These are phyloP conservation scores for Phylloporus gajari DNA, from an alignment of 1,284 basidiomycete genomes.

Conservation along the genomic window DNA sequence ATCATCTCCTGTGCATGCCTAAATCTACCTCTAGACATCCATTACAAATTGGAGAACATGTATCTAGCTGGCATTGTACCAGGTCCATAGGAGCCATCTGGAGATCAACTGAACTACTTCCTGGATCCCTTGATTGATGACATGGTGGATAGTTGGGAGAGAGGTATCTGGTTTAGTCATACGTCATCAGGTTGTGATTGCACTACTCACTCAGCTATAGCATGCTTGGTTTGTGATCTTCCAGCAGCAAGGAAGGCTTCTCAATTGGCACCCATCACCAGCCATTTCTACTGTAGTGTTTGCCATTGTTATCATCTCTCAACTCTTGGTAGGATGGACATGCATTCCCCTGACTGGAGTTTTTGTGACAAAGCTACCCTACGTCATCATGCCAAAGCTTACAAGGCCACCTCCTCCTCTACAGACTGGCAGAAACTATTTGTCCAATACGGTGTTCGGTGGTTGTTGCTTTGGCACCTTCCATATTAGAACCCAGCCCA, in stretches of 20 bases:
- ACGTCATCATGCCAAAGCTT: neutral
- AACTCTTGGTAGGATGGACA: neutral
- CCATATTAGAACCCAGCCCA: conserved; percentile 3
- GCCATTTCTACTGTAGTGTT: neutral
- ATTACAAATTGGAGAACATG: neutral
- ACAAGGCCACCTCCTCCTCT: neutral
- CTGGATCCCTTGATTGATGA: neutral
- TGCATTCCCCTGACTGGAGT: neutral
- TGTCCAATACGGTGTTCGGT: neutral
- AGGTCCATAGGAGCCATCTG: neutral
- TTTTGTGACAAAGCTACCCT: neutral
- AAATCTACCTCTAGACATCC: neutral
- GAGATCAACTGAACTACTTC: neutral
- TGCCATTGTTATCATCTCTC: neutral
- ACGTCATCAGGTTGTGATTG: neutral
- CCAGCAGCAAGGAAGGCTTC: neutral
- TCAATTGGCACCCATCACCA: neutral
- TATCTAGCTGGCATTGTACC: neutral
- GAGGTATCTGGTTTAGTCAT: neutral
- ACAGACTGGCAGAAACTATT: conserved; percentile 1
- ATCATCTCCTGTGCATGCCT: neutral
- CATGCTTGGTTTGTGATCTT: neutral
- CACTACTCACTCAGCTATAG: neutral
- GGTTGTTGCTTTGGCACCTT: conserved; percentile 4
- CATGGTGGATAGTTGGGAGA: neutral